phyloP scores from a whole-genome alignment of 2,329 filamentous ascomycete genomes.

The Calonectria honghensis region DNA sequence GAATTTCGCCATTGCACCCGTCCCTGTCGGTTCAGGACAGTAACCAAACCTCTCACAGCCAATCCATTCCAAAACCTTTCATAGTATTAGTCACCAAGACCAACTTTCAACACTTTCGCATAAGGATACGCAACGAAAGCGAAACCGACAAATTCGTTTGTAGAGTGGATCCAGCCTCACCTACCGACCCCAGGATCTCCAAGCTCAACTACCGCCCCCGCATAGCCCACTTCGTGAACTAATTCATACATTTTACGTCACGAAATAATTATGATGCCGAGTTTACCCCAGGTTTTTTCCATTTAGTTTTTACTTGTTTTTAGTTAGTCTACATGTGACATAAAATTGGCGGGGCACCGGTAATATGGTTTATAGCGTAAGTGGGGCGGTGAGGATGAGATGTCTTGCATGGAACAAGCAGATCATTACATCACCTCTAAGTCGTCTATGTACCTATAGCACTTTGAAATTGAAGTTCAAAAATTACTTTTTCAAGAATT shows the following conservation, averaged over 20 bases:
- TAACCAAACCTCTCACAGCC: background rate
- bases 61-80: background rate
- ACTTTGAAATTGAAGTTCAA: too few species aligned
- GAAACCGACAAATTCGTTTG: background rate
- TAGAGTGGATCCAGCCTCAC: background rate
- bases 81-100: background rate
- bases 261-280: background rate
- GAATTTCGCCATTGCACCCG: background rate
- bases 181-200: background rate
- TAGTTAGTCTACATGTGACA: background rate
- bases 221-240: background rate
- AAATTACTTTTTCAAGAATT: too few species aligned
- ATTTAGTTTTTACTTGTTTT: background rate
- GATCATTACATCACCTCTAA: too few species aligned
- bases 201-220: background rate
- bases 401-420: too few species aligned
- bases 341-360: background rate
- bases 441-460: too few species aligned
- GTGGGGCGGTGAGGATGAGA: too few species aligned
- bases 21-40: background rate
- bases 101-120: background rate
- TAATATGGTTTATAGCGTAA: too few species aligned
- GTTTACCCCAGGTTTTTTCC: background rate
- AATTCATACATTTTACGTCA: background rate
- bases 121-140: background rate